These are phyloP conservation scores for Dioscorea zingiberensis DNA, from an alignment of 106 monocot genomes.

Conservation along the genomic window DNA sequence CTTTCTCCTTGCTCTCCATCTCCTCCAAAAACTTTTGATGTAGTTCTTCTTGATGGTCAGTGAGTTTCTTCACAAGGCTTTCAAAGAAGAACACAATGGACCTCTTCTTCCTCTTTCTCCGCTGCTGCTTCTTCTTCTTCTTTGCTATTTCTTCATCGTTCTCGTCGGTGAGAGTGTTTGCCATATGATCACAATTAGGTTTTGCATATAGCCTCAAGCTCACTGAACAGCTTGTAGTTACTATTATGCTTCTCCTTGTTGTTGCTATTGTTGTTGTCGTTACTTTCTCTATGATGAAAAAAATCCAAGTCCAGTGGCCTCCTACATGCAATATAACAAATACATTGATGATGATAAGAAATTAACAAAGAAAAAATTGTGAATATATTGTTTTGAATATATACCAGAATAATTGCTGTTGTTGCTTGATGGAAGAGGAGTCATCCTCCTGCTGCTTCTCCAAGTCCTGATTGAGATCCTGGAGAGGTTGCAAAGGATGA, in stretches of 20 bases:
- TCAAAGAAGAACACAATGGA: slow-evolving; percentile 63
- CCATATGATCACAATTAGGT: slow-evolving; percentile 26
- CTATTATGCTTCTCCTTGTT: slow-evolving; percentile 9
- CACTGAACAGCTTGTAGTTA: slow-evolving; percentile 85
- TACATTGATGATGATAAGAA: too few species aligned
- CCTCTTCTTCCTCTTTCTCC: slow-evolving; percentile 25
- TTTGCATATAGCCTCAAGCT: slow-evolving; percentile 84
- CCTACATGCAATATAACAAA: slow-evolving; percentile 10
- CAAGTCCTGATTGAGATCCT: slow-evolving; percentile 29
- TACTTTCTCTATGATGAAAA: slow-evolving; percentile 38
- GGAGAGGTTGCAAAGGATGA: slow-evolving; percentile 41
- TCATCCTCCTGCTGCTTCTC: slow-evolving; percentile 28
- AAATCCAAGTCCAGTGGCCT: slow-evolving; percentile 70
- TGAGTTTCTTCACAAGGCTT: slow-evolving; percentile 57
- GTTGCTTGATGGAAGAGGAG: too few species aligned
- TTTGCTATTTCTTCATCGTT: slow-evolving; percentile 8
- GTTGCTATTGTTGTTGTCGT: too few species aligned
- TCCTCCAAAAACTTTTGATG: slow-evolving; percentile 63
- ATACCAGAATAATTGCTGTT: slow-evolving; percentile 51
- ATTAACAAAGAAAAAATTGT: slow-evolving; percentile 6
- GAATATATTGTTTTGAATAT: neutral
- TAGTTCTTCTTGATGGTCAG: slow-evolving; percentile 77
- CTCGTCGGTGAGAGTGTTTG: neutral
- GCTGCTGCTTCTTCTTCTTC: slow-evolving; percentile 8
- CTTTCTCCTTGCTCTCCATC: slow-evolving; percentile 66